Evolutionary conservation across 495 filamentous ascomycete genomes (phyloP).

Genomic region (Friedmanniomyces endolithicus): DNA sequence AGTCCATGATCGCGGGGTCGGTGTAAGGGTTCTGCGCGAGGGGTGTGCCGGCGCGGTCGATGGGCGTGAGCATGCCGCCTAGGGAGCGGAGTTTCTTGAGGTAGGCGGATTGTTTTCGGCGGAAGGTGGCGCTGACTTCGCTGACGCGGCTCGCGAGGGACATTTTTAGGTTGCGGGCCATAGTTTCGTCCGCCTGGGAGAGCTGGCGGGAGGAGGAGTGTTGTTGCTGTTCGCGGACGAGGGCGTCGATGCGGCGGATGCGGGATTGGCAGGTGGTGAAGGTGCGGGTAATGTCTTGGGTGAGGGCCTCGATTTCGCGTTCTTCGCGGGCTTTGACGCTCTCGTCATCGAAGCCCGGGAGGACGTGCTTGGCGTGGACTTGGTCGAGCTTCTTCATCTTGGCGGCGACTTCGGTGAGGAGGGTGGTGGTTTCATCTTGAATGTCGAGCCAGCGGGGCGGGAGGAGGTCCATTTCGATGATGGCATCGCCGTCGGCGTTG

Average conservation of each 20-base stretch:
- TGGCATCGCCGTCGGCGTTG: slow-evolving; percentile 78
- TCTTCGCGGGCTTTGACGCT: slow-evolving; percentile 73
- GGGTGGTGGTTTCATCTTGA: slow-evolving; percentile 80
- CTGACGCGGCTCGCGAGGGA: slow-evolving; percentile 77
- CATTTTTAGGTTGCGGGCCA: slow-evolving; percentile 92
- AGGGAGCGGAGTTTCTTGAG: slow-evolving; percentile 85
- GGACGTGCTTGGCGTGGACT: slow-evolving; percentile 89
- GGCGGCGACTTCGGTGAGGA: slow-evolving; percentile 65
- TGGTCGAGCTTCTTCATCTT: slow-evolving; percentile 78
- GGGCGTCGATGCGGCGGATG: slow-evolving; percentile 72
- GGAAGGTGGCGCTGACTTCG: slow-evolving; percentile 81
- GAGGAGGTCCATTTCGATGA: slow-evolving; percentile 96
- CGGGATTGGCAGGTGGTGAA: slow-evolving; percentile 84
- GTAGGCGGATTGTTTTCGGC: slow-evolving; percentile 95
- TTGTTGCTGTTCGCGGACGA: slow-evolving; percentile 64
- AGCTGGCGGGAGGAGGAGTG: slow-evolving; percentile 43
- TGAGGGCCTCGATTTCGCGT: slow-evolving; percentile 75
- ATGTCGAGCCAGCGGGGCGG: slow-evolving; percentile 94
- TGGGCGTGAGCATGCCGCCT: slow-evolving; percentile 48
- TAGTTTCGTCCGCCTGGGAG: slow-evolving; percentile 73
- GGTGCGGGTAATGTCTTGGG: slow-evolving; percentile 72
- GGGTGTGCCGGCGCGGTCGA: slow-evolving; percentile 50
- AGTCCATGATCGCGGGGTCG: slow-evolving; percentile 76
- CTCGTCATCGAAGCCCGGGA: slow-evolving; percentile 95
- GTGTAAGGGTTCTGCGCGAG: slow-evolving; percentile 45